These are phyloP conservation scores for Paramecium bursaria DNA, from an alignment of 73 alveolate genomes.

Conservation along the genomic window DNA sequence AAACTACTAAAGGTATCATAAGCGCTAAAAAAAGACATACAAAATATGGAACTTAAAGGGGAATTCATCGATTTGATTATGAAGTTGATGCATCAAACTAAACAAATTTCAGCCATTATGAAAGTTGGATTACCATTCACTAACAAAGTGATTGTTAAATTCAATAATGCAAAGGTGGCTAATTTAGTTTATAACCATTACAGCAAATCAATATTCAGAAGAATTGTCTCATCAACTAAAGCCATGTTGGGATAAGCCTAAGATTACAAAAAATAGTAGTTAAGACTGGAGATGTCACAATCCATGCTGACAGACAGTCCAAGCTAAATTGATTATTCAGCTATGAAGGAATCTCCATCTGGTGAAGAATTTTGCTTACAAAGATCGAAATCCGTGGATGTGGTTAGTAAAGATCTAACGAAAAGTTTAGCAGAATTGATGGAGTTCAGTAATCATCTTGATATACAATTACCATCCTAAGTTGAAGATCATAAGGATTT, in stretches of 20 bases:
- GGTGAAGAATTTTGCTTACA: conserved; percentile 10
- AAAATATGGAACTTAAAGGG: conserved; percentile 43
- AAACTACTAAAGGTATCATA: no score
- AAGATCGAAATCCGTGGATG: conserved; percentile 2
- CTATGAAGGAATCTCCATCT: not conserved
- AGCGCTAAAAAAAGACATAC: not conserved
- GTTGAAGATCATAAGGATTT: conserved; percentile 18
- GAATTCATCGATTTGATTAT: conserved; percentile 24
- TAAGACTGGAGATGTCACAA: no score
- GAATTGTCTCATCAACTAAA: not conserved
- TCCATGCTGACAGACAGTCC: no score
- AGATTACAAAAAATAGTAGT: conserved; percentile 13
- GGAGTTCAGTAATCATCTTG: no score
- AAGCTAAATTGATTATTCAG: no score
- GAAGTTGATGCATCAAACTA: conserved; percentile 10
- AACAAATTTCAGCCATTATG: not conserved
- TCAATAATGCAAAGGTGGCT: conserved; percentile 6
- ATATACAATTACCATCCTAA: not conserved
- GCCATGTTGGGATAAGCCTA: conserved; percentile 14
- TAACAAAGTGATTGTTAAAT: conserved; percentile 28
- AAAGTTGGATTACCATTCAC: conserved; percentile 34
- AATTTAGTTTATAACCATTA: conserved; percentile 31
- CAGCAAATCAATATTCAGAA: conserved; percentile 6
- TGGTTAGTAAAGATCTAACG: not conserved
- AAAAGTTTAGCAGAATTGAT: not conserved